Evolutionary conservation across 2,329 filamentous ascomycete genomes (phyloP).

Genomic region (Colletotrichum salicis): DNA sequence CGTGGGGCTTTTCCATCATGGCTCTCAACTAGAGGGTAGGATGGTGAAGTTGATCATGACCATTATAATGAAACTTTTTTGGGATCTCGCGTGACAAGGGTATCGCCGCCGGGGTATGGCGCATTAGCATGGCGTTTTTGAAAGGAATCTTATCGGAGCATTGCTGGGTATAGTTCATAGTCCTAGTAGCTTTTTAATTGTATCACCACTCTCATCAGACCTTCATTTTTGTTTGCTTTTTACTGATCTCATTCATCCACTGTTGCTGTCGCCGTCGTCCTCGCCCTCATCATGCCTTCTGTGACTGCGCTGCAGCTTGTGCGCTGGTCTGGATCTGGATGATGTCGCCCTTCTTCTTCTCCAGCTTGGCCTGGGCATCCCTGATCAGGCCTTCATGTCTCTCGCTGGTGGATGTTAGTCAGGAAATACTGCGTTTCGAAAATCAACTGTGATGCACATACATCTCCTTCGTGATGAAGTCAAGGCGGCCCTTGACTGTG

Average conservation of each 20-base stretch:
- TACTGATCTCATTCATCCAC: not conserved
- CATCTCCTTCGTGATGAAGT: conserved; percentile 96
- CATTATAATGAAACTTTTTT: conserved; percentile 7
- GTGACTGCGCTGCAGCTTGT: conserved; percentile 53
- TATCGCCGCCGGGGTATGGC: conserved; percentile 14
- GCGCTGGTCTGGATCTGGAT: conserved; percentile 65
- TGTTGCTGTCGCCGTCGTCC: not conserved
- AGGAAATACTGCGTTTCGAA: not conserved
- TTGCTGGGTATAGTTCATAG: conserved; percentile 36
- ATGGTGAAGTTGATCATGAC: not conserved
- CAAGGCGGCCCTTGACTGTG: conserved; percentile 88
- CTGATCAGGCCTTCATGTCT: conserved; percentile 63
- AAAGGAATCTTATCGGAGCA: conserved; percentile 23
- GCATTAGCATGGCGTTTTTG: conserved; percentile 32
- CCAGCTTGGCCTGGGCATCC: conserved; percentile 65
- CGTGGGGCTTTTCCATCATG: conserved; percentile 51
- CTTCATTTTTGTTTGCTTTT: not conserved
- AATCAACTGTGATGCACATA: conserved; percentile 55
- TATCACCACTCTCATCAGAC: conserved; percentile 31
- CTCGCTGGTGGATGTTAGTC: conserved; percentile 39
- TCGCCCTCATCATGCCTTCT: conserved; percentile 36
- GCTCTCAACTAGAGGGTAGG: conserved; percentile 44
- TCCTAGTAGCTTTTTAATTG: conserved; percentile 32
- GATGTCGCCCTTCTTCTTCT: conserved; percentile 69
- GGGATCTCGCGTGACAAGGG: not conserved